A percentile compares a stretch with the other conserved stretches of the same genome.
These are phyloP conservation scores for Vigna unguiculata DNA, from an alignment of 306 rosid genomes.

Conservation along the genomic window DNA sequence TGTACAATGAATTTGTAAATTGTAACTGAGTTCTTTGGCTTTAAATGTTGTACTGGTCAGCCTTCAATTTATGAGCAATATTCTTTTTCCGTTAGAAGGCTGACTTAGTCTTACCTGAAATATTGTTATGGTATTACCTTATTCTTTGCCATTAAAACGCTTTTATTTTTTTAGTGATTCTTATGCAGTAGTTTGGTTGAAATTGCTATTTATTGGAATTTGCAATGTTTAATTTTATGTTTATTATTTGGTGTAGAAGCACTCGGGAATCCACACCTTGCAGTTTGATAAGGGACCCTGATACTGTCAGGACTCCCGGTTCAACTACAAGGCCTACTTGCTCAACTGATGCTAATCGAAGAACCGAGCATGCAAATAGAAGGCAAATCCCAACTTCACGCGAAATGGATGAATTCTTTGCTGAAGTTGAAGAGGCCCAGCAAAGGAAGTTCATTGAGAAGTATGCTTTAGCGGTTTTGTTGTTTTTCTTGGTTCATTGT, in stretches of 20 bases:
- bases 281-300: slow-evolving; percentile 83
- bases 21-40: slow-evolving; percentile 13
- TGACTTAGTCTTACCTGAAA: slow-evolving; percentile 6
- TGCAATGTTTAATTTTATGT: background rate
- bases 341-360: slow-evolving; percentile 56
- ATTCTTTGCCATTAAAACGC: background rate
- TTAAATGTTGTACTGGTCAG: slow-evolving; percentile 15
- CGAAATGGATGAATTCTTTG: slow-evolving; percentile 91
- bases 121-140: slow-evolving; percentile 12
- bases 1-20: slow-evolving; percentile 4
- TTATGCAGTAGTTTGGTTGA: slow-evolving; percentile 1
- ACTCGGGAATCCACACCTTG: slow-evolving; percentile 96
- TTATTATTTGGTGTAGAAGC: slow-evolving; percentile 60
- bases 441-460: slow-evolving; percentile 79
- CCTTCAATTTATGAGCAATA: background rate
- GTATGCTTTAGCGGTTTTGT: slow-evolving; percentile 51
- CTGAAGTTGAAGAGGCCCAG: slow-evolving; percentile 72
- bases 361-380: slow-evolving; percentile 57
- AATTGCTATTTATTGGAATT: background rate
- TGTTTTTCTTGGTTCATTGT: slow-evolving; percentile 11
- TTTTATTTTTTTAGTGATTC: background rate
- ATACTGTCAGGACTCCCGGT: slow-evolving; percentile 72
- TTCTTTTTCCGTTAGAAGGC: background rate
- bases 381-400: slow-evolving; percentile 74
- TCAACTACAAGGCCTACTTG: slow-evolving; percentile 79